Base-by-base conservation (phyloP, 176 grass and related monocot genomes). In the Lolium perenne region DNA sequence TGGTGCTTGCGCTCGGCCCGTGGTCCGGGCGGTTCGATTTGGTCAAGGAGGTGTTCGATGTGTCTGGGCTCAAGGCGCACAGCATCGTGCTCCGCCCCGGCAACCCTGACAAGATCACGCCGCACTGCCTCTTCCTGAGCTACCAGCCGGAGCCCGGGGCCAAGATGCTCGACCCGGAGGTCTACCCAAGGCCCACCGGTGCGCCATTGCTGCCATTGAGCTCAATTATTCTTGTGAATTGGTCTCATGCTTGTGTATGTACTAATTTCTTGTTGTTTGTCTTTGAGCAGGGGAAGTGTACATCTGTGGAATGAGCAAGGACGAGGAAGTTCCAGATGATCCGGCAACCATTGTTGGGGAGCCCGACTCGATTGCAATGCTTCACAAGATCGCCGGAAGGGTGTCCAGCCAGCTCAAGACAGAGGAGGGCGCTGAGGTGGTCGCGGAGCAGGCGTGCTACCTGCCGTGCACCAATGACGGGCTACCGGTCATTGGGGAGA, bases 121-220 rank as follows among this genome's bases (percentile, higher is more conserved):
- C 93, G 55, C 93, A 98, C 83, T 87, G 91, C 38, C 82, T 98
- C 47, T 98, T 95, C 84, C 87, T 98, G 32, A 98, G 88, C 87
- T 98, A 95, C 77, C 92, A 92, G 75, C 91, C 93, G 20, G 78
- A 67, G 72, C 90, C 96, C 17, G 93, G 92, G 48, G 88, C 86
- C 29, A 98, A 98, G 92, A 87, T 92, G 59, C 89, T 95, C 68
- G 92, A 98, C 61, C 96, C 93, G 8, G 91, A 95, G 79, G 93
- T 95, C 77, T 95, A 91, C 78, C 96, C 92, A 1, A 71, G 93
- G 76, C 96, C 96, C 60, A 95, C 93, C n/a, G 93, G 96, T 95
- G 87, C 43, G 21, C 78, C 71, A 47, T 85, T 35, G 43, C 46
- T 8, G 1, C 29, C 17, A 0, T 65, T 15, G 17, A 50, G 10